phyloP scores from a whole-genome alignment of 768 basidiomycete species.

The Tephrocybe rancida region DNA sequence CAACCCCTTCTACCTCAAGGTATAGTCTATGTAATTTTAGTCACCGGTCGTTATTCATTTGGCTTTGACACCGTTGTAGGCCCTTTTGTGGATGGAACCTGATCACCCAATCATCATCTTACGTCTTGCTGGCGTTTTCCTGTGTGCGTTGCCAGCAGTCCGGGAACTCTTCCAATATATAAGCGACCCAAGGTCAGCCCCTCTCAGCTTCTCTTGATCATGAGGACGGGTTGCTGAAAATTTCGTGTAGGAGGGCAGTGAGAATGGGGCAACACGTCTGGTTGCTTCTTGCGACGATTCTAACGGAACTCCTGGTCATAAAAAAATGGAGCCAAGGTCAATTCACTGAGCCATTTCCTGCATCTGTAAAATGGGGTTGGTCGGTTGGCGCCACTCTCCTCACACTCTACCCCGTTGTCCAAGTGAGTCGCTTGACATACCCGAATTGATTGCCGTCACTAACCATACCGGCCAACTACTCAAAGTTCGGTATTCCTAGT shows the following conservation, averaged over 20 bases:
- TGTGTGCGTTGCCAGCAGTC: conserved; percentile 86
- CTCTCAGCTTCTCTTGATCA: background rate
- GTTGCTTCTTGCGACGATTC: conserved; percentile 83
- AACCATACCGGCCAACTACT: conserved; percentile 10
- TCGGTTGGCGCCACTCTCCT: conserved; percentile 57
- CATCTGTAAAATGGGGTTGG: conserved; percentile 68
- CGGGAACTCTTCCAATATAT: conserved; percentile 85
- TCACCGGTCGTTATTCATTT: conserved; percentile 3
- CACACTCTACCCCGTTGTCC: conserved; percentile 66
- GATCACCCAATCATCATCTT: conserved; percentile 84
- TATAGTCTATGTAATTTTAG: conserved; percentile 26
- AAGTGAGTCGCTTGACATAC: conserved; percentile 46
- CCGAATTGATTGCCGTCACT: background rate
- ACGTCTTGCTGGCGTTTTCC: conserved; percentile 73
- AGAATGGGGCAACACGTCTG: conserved; percentile 91
- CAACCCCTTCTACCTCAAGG: conserved; percentile 89
- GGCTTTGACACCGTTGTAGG: conserved; percentile 28
- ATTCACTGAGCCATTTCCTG: conserved; percentile 66
- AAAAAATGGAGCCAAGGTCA: conserved; percentile 80
- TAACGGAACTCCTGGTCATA: conserved; percentile 81
- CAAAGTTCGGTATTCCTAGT: conserved; percentile 67
- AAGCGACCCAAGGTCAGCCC: conserved; percentile 70
- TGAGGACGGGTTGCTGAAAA: background rate
- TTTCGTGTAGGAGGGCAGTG: conserved; percentile 61
- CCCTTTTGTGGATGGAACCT: conserved; percentile 85